Base-by-base conservation (phyloP, 2,329 filamentous ascomycete genomes). In the Ophiostoma novo-ulmi region DNA sequence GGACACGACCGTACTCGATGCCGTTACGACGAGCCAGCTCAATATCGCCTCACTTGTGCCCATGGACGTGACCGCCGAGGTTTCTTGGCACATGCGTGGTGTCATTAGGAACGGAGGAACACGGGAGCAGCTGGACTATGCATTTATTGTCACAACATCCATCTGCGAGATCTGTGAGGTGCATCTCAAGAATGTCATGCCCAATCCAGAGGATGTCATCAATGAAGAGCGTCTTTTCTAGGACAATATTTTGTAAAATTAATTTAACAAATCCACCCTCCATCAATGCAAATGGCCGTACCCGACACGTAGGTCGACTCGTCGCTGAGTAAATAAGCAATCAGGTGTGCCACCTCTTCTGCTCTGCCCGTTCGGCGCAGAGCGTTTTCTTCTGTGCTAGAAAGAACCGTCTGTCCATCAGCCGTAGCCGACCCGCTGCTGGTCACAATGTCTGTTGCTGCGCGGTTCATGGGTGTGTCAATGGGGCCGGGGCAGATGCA, bases 401-500 rank as follows among this genome's bases (percentile, higher is more conserved):
- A 58, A 11, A 58, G 52, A 2, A 58, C 52, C 5, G 22, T 58
- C 52, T 58, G 52, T 31, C 52, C 52, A 26, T 31, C 26, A 13
- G 52, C 52, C 8, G 52, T 58, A 22, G 52, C 14, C 11, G 52
- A 14, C 11, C 52, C 52, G 52, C 52, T 58, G 55, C 22, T 35
- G 17, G 58, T 39, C 8, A 71, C 71, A 69, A 71, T 72, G n/a
- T 69, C 70, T n/a, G 64, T 69, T 10, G 71, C 71, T 20, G 68
- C 66, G 44, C 41, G 58, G 58, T 44, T 48, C 69, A 72, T 70
- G 44, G 71, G 71, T 3, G 71, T 72, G 20, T 72, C 71, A 6
- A 72, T 72, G 41, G 71, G 58, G 41, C 71, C 69, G n/a, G 71
- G 71, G 38, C 63, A 67, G 11, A 73, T 48, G 48, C 70, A 70